Evolutionary conservation across 352 stramenopile species (phyloP).

Genomic region (Globisporangium nodosum): DNA sequence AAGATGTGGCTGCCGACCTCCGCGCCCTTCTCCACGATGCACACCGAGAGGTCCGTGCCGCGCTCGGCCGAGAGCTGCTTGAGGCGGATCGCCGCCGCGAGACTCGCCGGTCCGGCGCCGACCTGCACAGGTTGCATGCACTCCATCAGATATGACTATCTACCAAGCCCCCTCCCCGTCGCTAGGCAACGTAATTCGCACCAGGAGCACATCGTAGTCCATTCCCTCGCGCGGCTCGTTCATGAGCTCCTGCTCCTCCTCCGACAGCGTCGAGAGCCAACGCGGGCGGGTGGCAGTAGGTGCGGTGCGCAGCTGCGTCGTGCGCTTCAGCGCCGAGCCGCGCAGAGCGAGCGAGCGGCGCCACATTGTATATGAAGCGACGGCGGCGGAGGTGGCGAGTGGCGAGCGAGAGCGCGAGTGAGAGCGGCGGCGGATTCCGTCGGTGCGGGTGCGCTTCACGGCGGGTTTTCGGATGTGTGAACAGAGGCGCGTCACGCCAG

Average conservation of each 20-base stretch:
- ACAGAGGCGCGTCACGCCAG: neutral
- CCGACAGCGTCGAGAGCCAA: slow-evolving; percentile 41
- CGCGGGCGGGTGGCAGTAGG: slow-evolving; percentile 16
- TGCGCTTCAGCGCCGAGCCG: slow-evolving; percentile 2
- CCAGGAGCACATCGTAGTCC: slow-evolving; percentile 99
- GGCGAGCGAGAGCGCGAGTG: neutral
- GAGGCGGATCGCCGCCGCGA: slow-evolving; percentile 95
- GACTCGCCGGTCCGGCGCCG: slow-evolving; percentile 84
- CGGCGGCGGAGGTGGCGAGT: neutral
- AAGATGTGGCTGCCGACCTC: slow-evolving; percentile 98
- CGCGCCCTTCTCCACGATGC: slow-evolving; percentile 93
- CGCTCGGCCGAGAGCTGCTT: slow-evolving; percentile 96
- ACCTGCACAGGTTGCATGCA: slow-evolving; percentile 23
- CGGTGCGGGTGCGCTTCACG: neutral
- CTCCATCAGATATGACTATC: slow-evolving; percentile 16
- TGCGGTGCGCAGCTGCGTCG: slow-evolving; percentile 6
- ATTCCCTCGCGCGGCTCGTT: slow-evolving; percentile 88
- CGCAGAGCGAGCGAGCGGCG: slow-evolving; percentile 10
- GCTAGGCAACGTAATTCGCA: slow-evolving; percentile 26
- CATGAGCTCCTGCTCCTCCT: slow-evolving; percentile 65
- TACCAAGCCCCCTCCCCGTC: too few species aligned
- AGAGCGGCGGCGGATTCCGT: neutral
- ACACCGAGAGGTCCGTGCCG: slow-evolving; percentile 93
- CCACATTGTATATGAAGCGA: neutral
- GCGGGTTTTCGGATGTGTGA: neutral